Evolutionary conservation across 2,329 filamentous ascomycete species (phyloP).

Genomic region (Aspergillus sp.): DNA sequence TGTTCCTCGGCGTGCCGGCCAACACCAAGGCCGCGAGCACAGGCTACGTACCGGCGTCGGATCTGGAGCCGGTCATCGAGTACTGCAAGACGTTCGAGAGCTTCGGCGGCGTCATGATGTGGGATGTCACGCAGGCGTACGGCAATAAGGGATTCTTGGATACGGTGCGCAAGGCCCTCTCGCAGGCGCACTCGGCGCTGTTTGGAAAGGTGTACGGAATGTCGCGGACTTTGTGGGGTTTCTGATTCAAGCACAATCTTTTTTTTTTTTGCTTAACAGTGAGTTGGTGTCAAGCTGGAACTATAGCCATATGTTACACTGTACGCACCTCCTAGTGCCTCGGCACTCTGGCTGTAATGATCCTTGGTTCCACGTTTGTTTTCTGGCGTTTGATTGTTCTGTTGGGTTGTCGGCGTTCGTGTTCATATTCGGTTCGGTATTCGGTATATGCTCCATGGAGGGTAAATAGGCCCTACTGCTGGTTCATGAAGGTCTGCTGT

Average conservation of each 20-base stretch:
- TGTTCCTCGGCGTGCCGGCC: slow-evolving; percentile 61
- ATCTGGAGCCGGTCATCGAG: slow-evolving; percentile 51
- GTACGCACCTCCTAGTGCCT: too few species aligned
- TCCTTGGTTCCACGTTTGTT: too few species aligned
- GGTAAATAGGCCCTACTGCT: too few species aligned
- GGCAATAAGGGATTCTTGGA: slow-evolving; percentile 57
- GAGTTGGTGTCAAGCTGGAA: too few species aligned
- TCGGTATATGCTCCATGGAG: too few species aligned
- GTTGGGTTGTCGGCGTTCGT: too few species aligned
- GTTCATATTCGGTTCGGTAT: too few species aligned
- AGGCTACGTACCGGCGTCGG: slow-evolving; percentile 53
- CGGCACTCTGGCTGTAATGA: too few species aligned
- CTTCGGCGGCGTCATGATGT: slow-evolving; percentile 68
- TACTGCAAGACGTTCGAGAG: slow-evolving; percentile 56
- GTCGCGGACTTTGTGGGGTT: neutral
- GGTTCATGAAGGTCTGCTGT: neutral
- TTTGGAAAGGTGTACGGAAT: neutral
- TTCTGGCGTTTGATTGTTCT: too few species aligned
- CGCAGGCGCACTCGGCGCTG: neutral
- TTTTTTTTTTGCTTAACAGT: too few species aligned
- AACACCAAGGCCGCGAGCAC: slow-evolving; percentile 51
- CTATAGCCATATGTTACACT: too few species aligned
- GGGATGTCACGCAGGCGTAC: slow-evolving; percentile 63
- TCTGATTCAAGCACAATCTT: too few species aligned
- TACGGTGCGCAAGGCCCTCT: slow-evolving; percentile 39